Evolutionary conservation across 208 protist genomes (phyloP).

Genomic region (Trypanosoma conorhini): DNA sequence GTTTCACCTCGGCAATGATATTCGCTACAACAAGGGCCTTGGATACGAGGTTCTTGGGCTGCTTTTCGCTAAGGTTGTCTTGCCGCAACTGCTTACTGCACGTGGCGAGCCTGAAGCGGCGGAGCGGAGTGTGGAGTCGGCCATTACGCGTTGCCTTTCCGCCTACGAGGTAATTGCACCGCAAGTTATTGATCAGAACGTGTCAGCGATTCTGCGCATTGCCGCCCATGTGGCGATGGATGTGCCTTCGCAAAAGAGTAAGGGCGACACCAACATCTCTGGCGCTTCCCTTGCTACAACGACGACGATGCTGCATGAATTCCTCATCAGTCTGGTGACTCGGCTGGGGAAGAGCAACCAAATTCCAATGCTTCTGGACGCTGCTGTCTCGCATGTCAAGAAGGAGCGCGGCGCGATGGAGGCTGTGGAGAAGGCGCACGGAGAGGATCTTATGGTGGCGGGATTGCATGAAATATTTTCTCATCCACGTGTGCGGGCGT

Average conservation of each 20-base stretch:
- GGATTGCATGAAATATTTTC: slow-evolving; percentile 48
- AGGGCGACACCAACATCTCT: background rate
- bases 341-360: slow-evolving; percentile 62
- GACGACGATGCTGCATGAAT: slow-evolving; percentile 36
- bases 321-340: slow-evolving; percentile 51
- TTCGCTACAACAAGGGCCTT: slow-evolving; percentile 87
- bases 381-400: slow-evolving; percentile 31
- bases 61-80: slow-evolving; percentile 81
- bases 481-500: slow-evolving; percentile 38
- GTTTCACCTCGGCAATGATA: slow-evolving; percentile 63
- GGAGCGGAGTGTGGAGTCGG: slow-evolving; percentile 8
- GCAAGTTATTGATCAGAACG: slow-evolving; percentile 84
- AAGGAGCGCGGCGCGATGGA: background rate
- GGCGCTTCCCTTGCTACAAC: background rate
- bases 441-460: background rate
- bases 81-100: slow-evolving; percentile 58
- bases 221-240: slow-evolving; percentile 40
- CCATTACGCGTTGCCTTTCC: slow-evolving; percentile 68
- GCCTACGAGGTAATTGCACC: slow-evolving; percentile 88
- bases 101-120: background rate
- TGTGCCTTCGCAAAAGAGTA: background rate
- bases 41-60: slow-evolving; percentile 86
- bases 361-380: slow-evolving; percentile 66
- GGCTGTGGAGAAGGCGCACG: background rate
- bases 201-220: slow-evolving; percentile 73